These are phyloP conservation scores for Aphanomyces euteiches DNA, from an alignment of 352 stramenopile species.

Conservation along the genomic window DNA sequence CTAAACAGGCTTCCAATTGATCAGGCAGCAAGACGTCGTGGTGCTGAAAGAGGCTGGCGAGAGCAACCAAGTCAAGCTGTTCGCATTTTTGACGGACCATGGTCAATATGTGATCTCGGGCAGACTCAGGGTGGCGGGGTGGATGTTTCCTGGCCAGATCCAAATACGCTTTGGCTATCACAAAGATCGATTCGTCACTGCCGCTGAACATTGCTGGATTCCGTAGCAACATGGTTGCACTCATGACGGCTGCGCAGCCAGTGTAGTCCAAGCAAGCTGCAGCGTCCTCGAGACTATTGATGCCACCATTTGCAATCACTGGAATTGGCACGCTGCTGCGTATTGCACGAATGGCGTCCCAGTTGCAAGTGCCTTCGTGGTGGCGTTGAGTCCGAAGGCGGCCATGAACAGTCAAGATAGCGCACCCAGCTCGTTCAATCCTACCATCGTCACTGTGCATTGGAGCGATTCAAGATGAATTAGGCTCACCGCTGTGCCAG, in stretches of 20 bases:
- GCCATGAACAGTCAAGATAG: slow-evolving; percentile 33
- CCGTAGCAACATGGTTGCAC: slow-evolving; percentile 26
- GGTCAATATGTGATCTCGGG: slow-evolving; percentile 25
- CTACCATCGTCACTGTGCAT: background rate
- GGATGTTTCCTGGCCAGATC: background rate
- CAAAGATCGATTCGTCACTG: background rate
- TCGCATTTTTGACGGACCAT: slow-evolving; percentile 22
- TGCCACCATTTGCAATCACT: slow-evolving; percentile 35
- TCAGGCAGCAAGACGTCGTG: slow-evolving; percentile 19
- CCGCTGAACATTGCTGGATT: slow-evolving; percentile 25
- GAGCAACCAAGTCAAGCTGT: background rate
- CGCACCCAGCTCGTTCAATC: slow-evolving; percentile 31
- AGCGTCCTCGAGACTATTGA: slow-evolving; percentile 19
- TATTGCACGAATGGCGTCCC: slow-evolving; percentile 27
- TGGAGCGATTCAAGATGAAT: background rate
- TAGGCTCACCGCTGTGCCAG: slow-evolving; percentile 5
- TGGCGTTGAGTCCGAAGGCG: slow-evolving; percentile 29
- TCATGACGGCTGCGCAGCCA: slow-evolving; percentile 31
- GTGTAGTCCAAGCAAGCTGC: slow-evolving; percentile 23
- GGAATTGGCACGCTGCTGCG: slow-evolving; percentile 29
- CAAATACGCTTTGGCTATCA: slow-evolving; percentile 15
- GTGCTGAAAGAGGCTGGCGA: slow-evolving; percentile 15
- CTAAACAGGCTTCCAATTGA: slow-evolving; percentile 24
- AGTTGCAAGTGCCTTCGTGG: slow-evolving; percentile 31
- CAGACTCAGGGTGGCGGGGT: background rate